A percentile compares a stretch with the other conserved stretches of the same genome.
phyloP scores from a whole-genome alignment of 106 monocot genomes.

The Triglochin maritima region DNA sequence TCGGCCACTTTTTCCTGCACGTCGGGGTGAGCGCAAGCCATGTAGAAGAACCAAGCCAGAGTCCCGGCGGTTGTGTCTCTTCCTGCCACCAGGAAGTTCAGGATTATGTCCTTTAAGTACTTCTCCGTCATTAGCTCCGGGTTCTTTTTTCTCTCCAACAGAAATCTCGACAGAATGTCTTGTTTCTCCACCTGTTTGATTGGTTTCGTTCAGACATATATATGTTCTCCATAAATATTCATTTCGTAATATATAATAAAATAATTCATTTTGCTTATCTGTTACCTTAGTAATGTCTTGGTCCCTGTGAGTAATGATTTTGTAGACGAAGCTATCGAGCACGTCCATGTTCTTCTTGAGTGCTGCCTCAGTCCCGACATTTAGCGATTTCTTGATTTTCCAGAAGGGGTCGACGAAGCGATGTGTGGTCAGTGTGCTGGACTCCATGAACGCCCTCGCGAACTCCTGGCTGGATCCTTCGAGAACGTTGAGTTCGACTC shows the following conservation, averaged over 20 bases:
- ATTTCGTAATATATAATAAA: too few relatives aligned
- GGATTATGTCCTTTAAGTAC: conserved; percentile 13
- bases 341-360: conserved; percentile 4
- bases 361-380: conserved; percentile 1
- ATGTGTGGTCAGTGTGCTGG: neutral
- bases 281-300: neutral
- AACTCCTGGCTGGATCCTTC: conserved; percentile 5
- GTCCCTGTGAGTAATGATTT: conserved; percentile 3
- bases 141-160: conserved; percentile 8
- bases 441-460: conserved; percentile 10
- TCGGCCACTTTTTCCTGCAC: conserved; percentile 5
- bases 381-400: conserved; percentile 8
- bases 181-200: neutral
- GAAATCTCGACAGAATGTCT: conserved; percentile 18
- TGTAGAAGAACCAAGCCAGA: conserved; percentile 18
- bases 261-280: too few relatives aligned
- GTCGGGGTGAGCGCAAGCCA: conserved; percentile 7
- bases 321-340: conserved; percentile 6
- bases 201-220: too few relatives aligned
- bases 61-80: conserved; percentile 11
- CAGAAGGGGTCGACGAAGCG: conserved; percentile 12
- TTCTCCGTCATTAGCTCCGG: conserved; percentile 5
- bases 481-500: conserved; percentile 16
- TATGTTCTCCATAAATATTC: too few relatives aligned
- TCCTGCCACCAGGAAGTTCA: conserved; percentile 13